Base-by-base conservation (phyloP, 73 alveolate species). In the Stentor roeselii region DNA sequence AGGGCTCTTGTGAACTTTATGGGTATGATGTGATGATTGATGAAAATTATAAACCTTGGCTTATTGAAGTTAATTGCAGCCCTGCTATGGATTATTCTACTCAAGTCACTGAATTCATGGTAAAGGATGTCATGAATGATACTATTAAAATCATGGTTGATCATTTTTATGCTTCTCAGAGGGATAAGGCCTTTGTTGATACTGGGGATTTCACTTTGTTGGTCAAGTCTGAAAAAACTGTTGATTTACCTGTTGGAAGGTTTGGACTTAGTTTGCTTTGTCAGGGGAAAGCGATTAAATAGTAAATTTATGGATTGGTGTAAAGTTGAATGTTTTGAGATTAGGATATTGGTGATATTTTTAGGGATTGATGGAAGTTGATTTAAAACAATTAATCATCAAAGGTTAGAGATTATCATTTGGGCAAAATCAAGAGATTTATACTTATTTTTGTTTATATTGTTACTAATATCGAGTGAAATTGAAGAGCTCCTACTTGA, bases 11-110 rank as follows among this genome's bases (percentile, higher is more conserved):
- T 78, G 99, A 96, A 91, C 86, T 98, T 78, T 93, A 91, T 75
- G 99, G 99, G 36, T 98, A 94, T 89, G 99, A 98, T 90, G 86
- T 96, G 38, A 98, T 95, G 99, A 95, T 95, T 15, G 99, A 95
- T 76, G 98, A 95, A 27, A 88, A 91, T 32, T 88, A 84, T 42
- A 92, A 93, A 76, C 91, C 94, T 75, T 95, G 98, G 97, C 94
- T 95, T 21, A 91, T 95, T 59, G 99, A 95, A 83, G 91, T 95
- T 27, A 95, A 95, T 83, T 89, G 97, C n/a, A 78, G 93, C 37
- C 99, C 99, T 27, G 93, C 95, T 1, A 80, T 95, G 98, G 98
- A 93, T 77, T 95, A 95, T 85, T 94, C 99, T 3, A 98, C 99
- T 0, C 78, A 88, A 93, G 92, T 90, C 0, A 90, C 95, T 1